phyloP scores from a whole-genome alignment of 306 rosid species.

The Prunus padus region DNA sequence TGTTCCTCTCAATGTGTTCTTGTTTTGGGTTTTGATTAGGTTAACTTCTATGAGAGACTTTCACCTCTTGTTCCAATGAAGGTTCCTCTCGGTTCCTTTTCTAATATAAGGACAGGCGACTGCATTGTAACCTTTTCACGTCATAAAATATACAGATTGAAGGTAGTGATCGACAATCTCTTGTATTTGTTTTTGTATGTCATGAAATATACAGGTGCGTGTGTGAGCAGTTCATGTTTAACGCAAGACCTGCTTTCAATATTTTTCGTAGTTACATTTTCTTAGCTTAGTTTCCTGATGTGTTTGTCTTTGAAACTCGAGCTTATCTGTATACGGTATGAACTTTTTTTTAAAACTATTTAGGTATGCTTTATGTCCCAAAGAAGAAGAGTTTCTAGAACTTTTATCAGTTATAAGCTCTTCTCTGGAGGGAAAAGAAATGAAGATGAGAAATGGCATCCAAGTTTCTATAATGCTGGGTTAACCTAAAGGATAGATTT shows the following conservation, averaged over 20 bases:
- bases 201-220: neutral
- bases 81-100: constrained; percentile 74
- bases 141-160: constrained; percentile 51
- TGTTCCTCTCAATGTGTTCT: constrained; percentile 10
- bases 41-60: constrained; percentile 73
- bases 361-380: neutral
- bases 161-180: constrained; percentile 46
- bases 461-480: neutral
- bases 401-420: neutral
- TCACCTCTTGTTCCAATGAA: constrained; percentile 77
- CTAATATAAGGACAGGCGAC: constrained; percentile 72
- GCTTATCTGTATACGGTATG: neutral
- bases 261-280: neutral
- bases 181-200: constrained; percentile 1
- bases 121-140: constrained; percentile 93
- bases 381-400: neutral
- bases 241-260: neutral
- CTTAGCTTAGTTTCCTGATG: neutral
- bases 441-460: neutral
- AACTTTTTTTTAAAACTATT: neutral
- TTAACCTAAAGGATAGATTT: neutral
- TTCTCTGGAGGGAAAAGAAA: neutral
- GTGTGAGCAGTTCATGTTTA: neutral
- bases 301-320: neutral
- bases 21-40: constrained; percentile 41